Conservation (phyloP, 83 land plant species). For the Isoetes engelmannii region DNA sequence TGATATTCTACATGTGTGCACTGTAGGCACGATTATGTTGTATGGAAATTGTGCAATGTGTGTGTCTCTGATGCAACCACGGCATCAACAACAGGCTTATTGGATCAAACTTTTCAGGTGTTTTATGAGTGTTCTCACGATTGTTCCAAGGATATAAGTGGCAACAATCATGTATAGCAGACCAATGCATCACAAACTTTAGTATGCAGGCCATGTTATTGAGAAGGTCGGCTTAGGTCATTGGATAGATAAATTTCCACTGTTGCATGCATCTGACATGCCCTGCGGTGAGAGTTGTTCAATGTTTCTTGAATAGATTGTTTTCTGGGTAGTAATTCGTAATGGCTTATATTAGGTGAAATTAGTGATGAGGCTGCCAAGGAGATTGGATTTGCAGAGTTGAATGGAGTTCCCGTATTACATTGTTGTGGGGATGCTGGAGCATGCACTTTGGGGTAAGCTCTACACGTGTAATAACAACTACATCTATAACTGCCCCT, state of each 20-base stretch:
- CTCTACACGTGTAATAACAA: background rate
- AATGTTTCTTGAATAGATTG: background rate
- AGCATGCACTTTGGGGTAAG: conserved; percentile 41
- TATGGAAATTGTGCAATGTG: conserved; percentile 38
- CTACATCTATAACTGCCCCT: too few species aligned
- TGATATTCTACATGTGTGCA: background rate
- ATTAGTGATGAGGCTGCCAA: conserved; percentile 30
- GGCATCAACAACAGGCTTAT: conserved; percentile 40
- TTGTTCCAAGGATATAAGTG: too few species aligned
- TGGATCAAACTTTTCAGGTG: conserved; percentile 32
- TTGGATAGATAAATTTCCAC: conserved; percentile 36
- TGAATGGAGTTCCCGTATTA: conserved; percentile 28
- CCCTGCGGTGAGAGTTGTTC: conserved; percentile 30
- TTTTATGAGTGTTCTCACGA: too few species aligned
- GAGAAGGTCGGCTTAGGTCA: conserved; percentile 31
- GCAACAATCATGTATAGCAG: background rate
- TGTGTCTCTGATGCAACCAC: conserved; percentile 39
- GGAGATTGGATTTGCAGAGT: conserved; percentile 24
- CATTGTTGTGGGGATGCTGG: conserved; percentile 50
- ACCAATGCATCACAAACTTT: conserved; percentile 1
- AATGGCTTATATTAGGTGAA: conserved; percentile 20
- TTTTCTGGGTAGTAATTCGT: conserved; percentile 7
- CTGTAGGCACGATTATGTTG: conserved; percentile 40
- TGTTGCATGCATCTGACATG: conserved; percentile 20
- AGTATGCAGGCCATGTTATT: conserved; percentile 33